These are phyloP conservation scores for Puccinia hordei DNA, from an alignment of 1,284 basidiomycete species.

Conservation along the genomic window DNA sequence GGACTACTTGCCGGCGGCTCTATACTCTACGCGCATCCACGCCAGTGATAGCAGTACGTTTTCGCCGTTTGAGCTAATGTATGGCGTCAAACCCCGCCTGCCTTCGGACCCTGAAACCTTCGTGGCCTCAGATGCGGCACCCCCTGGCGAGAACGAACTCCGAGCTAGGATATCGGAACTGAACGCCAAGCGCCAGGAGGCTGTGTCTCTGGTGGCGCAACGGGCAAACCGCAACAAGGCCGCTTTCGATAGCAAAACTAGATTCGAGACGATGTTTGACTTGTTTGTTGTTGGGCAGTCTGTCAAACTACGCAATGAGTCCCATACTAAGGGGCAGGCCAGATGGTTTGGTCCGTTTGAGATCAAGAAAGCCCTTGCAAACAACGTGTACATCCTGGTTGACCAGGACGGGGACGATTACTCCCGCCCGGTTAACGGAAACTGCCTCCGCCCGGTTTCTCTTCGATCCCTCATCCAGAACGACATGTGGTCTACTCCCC, in stretches of 20 bases:
- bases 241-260: neutral
- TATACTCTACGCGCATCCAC: neutral
- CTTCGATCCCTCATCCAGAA: neutral
- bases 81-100: neutral
- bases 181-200: neutral
- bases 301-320: slow-evolving; percentile 18
- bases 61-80: slow-evolving; percentile 1
- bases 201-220: neutral
- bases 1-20: neutral
- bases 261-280: neutral
- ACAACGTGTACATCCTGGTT: neutral
- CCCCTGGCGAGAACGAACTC: neutral
- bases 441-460: neutral
- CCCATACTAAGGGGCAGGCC: neutral
- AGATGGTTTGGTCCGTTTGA: slow-evolving; percentile 22
- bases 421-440: neutral
- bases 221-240: neutral
- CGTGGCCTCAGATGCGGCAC: neutral
- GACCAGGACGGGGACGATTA: too few species aligned
- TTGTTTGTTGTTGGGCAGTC: neutral
- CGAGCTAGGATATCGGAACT: neutral
- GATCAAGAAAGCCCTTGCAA: neutral
- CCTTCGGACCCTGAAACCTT: neutral
- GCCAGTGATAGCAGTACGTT: neutral
- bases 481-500: neutral